phyloP scores from a whole-genome alignment of 2,329 filamentous ascomycete genomes.

The Ascochyta pisi region DNA sequence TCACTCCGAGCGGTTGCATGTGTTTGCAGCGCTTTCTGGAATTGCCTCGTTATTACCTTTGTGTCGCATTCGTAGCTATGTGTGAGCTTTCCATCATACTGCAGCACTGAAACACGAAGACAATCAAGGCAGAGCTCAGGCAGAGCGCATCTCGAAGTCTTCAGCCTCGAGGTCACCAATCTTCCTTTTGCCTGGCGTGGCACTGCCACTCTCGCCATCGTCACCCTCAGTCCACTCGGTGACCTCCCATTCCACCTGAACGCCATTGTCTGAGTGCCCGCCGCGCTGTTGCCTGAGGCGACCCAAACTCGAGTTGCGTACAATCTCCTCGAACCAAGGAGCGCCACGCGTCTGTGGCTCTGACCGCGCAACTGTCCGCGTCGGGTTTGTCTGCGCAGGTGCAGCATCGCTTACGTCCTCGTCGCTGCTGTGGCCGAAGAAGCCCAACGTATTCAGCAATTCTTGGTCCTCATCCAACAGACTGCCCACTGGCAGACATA shows the following conservation, averaged over 20 bases:
- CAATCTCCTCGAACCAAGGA: constrained; percentile 85
- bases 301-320: constrained; percentile 76
- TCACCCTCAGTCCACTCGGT: constrained; percentile 65
- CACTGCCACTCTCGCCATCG: constrained; percentile 39
- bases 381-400: constrained; percentile 17
- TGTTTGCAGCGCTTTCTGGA: constrained; percentile 13
- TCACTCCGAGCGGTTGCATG: constrained; percentile 24
- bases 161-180: constrained; percentile 37
- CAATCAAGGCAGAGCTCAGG: constrained; percentile 18
- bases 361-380: constrained; percentile 25
- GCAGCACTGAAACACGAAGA: constrained; percentile 22
- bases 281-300: constrained; percentile 68
- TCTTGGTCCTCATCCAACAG: constrained; percentile 73
- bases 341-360: constrained; percentile 60
- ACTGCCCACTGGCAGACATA: constrained; percentile 82
- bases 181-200: constrained; percentile 45
- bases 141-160: constrained; percentile 42
- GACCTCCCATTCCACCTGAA: constrained; percentile 82
- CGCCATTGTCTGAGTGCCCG: constrained; percentile 68
- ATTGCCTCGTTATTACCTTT: constrained; percentile 11
- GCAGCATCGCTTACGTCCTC: constrained; percentile 31
- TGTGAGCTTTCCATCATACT: constrained; percentile 34
- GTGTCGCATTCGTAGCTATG: constrained; percentile 22
- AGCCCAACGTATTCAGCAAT: constrained; percentile 74
- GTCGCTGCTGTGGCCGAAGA: constrained; percentile 58